Base-by-base conservation (phyloP, 1,139 yeast genomes). In the Suhomyces chickasaworum region DNA sequence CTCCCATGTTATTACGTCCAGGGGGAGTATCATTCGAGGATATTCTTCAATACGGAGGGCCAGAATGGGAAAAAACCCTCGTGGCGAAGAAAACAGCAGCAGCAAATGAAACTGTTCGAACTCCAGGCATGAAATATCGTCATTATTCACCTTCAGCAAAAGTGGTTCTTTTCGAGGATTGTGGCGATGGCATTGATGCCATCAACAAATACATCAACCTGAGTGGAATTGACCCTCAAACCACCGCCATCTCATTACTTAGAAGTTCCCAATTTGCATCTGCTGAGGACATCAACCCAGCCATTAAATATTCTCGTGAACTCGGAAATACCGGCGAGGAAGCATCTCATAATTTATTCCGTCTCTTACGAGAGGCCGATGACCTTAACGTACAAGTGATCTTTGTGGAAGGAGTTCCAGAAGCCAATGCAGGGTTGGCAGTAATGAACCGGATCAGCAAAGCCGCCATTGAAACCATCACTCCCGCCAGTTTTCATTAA, bases 41-140 rank as follows among this genome's bases (percentile, higher is more conserved):
- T 36, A 83, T 93, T 31, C 68, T 71, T 41, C 50, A 65, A 41
- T 52, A 51, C 3, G 96, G 96, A 0, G 96, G 95, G 46, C 51
- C 43, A 12, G 47, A 47, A 30, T 91, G 97, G 97, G 57, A 65
- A 7, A 61, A 81, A 42, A 78, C 89, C 2, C 65, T 79, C 2
- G 69, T 86, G 4, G 95, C 89, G 1, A 83, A 81, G 54, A 78
- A 81, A 51, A 78, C 81, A 0, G 89, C 91, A 0, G 84, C 79
- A 2, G 73, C 75, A 18, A 65, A 75, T 43, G 97, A 87, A 58
- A 75, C 83, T 0, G 98, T 91, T 0, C 78, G 87, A 55, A 93
- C 99, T 0, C 99, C 99, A 0, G 99, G 99, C 0, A 93, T 93
- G 99, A 93, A 93, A 61, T 93, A 93, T 63, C 83, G 89, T 56